A percentile compares a stretch with the other conserved stretches of the same genome.
These are phyloP conservation scores for Lactarius hatsudake DNA, from an alignment of 768 basidiomycete genomes.

Conservation along the genomic window DNA sequence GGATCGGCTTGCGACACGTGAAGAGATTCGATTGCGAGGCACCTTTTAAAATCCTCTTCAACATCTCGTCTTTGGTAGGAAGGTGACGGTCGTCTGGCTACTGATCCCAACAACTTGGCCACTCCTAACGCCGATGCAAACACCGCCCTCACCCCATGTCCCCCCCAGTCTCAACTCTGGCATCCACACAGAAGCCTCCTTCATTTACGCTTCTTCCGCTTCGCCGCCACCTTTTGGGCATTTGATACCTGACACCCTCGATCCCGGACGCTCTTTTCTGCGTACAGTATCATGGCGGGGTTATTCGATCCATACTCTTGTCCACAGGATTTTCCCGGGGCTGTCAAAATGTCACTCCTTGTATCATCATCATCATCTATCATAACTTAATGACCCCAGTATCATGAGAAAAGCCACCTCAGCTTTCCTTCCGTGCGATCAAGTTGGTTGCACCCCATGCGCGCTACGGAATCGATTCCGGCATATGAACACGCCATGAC, in stretches of 20 bases:
- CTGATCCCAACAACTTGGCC: not conserved
- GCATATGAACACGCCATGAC: not conserved
- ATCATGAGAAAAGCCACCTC: not conserved
- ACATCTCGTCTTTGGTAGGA: not conserved
- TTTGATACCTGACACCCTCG: slow-evolving; percentile 3
- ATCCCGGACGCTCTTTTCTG: not conserved
- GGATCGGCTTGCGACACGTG: not conserved
- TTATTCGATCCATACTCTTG: not conserved
- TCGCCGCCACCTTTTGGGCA: not conserved
- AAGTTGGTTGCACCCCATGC: not conserved
- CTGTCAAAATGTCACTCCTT: not conserved
- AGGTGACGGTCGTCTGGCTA: not conserved
- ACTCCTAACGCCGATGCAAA: not conserved
- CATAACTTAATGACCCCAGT: no score
- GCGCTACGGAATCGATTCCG: no score
- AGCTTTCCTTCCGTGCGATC: slow-evolving; percentile 17
- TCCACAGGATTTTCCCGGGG: not conserved
- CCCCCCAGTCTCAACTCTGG: no score
- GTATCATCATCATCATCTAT: not conserved
- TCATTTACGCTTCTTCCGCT: not conserved
- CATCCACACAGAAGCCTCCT: not conserved
- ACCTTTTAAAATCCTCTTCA: not conserved
- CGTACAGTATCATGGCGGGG: not conserved
- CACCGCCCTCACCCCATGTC: no score
- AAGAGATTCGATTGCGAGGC: not conserved